Evolutionary conservation across 352 stramenopile species (phyloP), one percentile per base, ranked within the genome.

Genomic region (Globisporangium apiculatum): DNA sequence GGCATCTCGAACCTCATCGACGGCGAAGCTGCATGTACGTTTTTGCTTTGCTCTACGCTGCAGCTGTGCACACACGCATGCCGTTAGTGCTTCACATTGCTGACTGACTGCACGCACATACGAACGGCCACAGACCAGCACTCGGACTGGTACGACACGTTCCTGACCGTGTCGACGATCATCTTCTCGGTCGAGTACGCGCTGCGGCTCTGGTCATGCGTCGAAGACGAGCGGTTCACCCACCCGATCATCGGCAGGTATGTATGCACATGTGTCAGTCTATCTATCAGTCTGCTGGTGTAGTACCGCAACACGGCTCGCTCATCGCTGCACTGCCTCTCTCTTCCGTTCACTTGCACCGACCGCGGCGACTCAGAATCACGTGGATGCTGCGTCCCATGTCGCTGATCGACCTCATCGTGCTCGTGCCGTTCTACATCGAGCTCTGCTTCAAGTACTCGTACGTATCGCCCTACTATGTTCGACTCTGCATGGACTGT

Each of bases 361-460:
- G 24, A 31, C 24, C 24, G 24, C 24, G 24, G 24, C 24, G 2
- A 31, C 4, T 11, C 45, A 90, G 83, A 49, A 55, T 93, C 12
- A 79, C 75, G 60, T 94, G 84, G 84, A 92, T 91, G 82, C 10
- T 80, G 0, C 73, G 72, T 24, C 82, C 84, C 1, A 90, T 92
- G 79, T 92, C 84, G 0, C 15, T 92, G 18, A 92, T 94, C 50
- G 84, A 92, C 43, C 68, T 92, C 14, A 56, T 86, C 40, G 78
- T 88, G 7, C 68, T 94, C 15, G 55, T 92, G 17, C 84, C 84
- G 7, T 94, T 91, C 55, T 94, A 87, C 64, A 45, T 94, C 3
- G 84, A 92, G 59, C 89, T 94, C n/a, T 73, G 68, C 36, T 68
- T 80, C 40, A 71, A 89, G 55, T 69, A 80, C 5, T 62, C 80